A percentile compares a stretch with the other conserved stretches of the same genome.
Conservation (phyloP, 805 yeast species). For the Wickerhamiella allomyrinae region DNA sequence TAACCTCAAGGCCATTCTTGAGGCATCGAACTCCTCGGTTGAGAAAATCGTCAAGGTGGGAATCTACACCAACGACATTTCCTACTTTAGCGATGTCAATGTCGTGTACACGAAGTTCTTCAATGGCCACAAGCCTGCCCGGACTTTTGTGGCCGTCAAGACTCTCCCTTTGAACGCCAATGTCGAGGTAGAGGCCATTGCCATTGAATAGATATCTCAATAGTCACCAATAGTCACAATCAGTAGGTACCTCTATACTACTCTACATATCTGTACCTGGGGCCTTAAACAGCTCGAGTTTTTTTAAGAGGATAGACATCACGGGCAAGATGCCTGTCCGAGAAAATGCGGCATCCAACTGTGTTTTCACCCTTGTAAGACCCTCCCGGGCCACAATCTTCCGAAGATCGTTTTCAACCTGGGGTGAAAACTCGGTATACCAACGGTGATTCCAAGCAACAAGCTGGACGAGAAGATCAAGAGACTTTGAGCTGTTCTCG, state of each 20-base stretch:
- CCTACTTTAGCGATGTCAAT: conserved; percentile 72
- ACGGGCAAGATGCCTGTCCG: conserved; percentile 21
- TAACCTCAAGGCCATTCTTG: conserved; percentile 45
- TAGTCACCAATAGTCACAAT: not conserved
- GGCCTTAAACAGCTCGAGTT: conserved; percentile 16
- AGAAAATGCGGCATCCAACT: conserved; percentile 24
- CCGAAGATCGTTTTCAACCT: conserved; percentile 40
- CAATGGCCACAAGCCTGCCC: conserved; percentile 50
- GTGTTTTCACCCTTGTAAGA: conserved; percentile 46
- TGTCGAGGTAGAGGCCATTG: conserved; percentile 85
- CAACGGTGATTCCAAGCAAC: conserved; percentile 98
- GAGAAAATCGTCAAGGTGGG: conserved; percentile 78
- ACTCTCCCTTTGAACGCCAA: conserved; percentile 78
- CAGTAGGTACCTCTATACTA: not conserved
- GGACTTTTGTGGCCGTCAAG: conserved; percentile 94
- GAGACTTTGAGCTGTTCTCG: conserved; percentile 29
- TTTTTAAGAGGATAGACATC: conserved; percentile 16
- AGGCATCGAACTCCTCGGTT: conserved; percentile 72
- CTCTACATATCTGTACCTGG: conserved; percentile 16
- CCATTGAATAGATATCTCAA: conserved; percentile 36
- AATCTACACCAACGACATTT: conserved; percentile 84
- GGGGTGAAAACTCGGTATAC: conserved; percentile 83
- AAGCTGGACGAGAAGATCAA: conserved; percentile 59
- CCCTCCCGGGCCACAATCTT: conserved; percentile 65
- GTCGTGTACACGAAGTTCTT: conserved; percentile 49